Evolutionary conservation across 2,329 filamentous ascomycete genomes (phyloP).

Genomic region (Aspergillus tamarii): DNA sequence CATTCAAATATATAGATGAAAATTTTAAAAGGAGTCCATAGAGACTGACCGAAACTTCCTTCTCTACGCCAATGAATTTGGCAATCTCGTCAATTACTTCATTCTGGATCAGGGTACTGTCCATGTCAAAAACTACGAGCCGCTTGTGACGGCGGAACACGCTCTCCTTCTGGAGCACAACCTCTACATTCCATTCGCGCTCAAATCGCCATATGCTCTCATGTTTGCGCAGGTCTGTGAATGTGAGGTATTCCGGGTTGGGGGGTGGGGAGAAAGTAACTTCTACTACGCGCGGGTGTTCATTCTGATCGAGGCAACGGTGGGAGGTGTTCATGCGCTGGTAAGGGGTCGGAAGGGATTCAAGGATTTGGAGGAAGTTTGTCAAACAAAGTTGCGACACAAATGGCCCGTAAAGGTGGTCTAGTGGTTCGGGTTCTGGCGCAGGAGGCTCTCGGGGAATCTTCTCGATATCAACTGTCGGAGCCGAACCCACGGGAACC

Average conservation of each 20-base stretch:
- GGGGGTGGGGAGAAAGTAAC: constrained; percentile 55
- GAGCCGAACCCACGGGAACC: constrained; percentile 51
- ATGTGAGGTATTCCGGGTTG: constrained; percentile 52
- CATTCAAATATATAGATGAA: neutral
- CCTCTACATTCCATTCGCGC: constrained; percentile 85
- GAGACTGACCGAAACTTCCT: constrained; percentile 67
- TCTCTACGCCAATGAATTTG: constrained; percentile 77
- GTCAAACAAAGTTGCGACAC: constrained; percentile 59
- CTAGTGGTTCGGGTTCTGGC: constrained; percentile 57
- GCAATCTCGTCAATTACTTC: constrained; percentile 97
- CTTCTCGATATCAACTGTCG: constrained; percentile 55
- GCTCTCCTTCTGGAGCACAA: constrained; percentile 73
- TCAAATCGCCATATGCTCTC: constrained; percentile 83
- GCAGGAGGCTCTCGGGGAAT: constrained; percentile 59
- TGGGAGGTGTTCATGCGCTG: constrained; percentile 52
- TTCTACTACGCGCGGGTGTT: constrained; percentile 56
- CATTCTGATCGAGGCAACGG: constrained; percentile 52
- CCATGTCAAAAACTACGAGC: constrained; percentile 97
- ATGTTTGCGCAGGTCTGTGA: constrained; percentile 75
- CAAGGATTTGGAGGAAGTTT: constrained; percentile 58
- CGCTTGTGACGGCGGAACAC: constrained; percentile 79
- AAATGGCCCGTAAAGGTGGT: constrained; percentile 59
- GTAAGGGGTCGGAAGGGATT: constrained; percentile 53
- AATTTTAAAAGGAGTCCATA: neutral
- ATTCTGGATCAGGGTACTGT: constrained; percentile 94